Evolutionary conservation across 1,284 basidiomycete species (phyloP).

Genomic region (Xerocomus nothofagi): DNA sequence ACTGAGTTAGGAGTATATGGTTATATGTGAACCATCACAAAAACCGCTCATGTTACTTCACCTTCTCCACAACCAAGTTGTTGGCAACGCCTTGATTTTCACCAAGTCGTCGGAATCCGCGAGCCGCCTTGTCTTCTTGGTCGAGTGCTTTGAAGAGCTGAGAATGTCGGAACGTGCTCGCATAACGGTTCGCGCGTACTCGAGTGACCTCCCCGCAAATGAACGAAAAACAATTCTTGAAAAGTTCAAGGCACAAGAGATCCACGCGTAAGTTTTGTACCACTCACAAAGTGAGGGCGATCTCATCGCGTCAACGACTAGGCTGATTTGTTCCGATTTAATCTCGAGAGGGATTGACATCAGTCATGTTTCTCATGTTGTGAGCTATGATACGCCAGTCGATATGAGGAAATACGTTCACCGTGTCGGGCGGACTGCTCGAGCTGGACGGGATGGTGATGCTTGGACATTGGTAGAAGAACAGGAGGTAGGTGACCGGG

Average conservation of each 20-base stretch:
- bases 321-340: conserved; percentile 92
- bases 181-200: conserved; percentile 71
- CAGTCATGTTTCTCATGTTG: conserved; percentile 85
- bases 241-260: conserved; percentile 77
- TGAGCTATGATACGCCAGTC: conserved; percentile 94
- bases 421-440: conserved; percentile 91
- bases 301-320: conserved; percentile 35
- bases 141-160: conserved; percentile 79
- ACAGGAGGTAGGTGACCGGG: conserved; percentile 67
- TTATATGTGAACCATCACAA: conserved; percentile 74
- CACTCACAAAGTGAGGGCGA: background rate
- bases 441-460: conserved; percentile 83
- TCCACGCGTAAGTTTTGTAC: conserved; percentile 69
- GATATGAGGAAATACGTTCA: conserved; percentile 98
- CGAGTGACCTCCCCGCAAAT: conserved; percentile 76
- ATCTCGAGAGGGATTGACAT: conserved; percentile 98
- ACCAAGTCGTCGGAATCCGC: conserved; percentile 96
- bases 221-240: conserved; percentile 81
- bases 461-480: conserved; percentile 97
- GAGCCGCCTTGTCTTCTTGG: conserved; percentile 75
- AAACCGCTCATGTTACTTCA: conserved; percentile 93
- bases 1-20: conserved; percentile 75
- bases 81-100: conserved; percentile 85
- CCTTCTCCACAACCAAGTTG: conserved; percentile 64
- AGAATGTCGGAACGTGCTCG: conserved; percentile 26